Evolutionary conservation across 2,329 filamentous ascomycete species (phyloP), one percentile per base, ranked within the genome.

Genomic region (Penicillium sp.): DNA sequence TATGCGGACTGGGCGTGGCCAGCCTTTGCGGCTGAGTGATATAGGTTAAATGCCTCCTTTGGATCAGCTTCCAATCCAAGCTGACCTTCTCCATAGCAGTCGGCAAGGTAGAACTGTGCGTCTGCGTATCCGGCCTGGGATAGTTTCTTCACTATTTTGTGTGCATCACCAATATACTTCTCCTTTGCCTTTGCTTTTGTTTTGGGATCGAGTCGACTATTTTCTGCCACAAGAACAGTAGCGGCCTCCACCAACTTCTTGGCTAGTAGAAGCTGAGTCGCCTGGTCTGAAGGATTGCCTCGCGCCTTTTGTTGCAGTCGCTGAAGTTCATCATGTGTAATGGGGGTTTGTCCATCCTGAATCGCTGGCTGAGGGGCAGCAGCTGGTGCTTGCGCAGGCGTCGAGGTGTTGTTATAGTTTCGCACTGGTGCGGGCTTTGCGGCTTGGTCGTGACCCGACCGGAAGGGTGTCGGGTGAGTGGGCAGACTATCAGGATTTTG

Each of bases 31-130:
- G 93, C 92, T 9, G 91, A 92, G 73, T 97, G 92, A 67, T 99
- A 99, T 9, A 97, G 79, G 2, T 85, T 87, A 72, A 97, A 99
- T 0, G 94, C 94, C 76, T 97, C 92, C 68, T 95, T 96, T 50
- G 89, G 85, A 66, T 97, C 93, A 0, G 86, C 81, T 65, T 93
- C 87, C 12, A 90, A 77, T 5, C 92, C 91, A 22, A 97, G 83
- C 8, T 85, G 76, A 4, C 93, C 92, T 61, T 89, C 86, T 2
- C 94, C 93, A 64, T 94, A 87, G 69, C 89, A 91, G 71, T 97
- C 94, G 20, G 93, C 94, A 50, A 96, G 77, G 65, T 90, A 91
- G 75, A 99, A 99, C 86, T 96, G 96, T 27, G 93, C 92, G 8
- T 96, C 92, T 0, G 85, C 76, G 66, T 93, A 90, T 57, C 89